These are phyloP conservation scores for Pythium rishiriense DNA, from an alignment of 352 stramenopile species.

Conservation along the genomic window DNA sequence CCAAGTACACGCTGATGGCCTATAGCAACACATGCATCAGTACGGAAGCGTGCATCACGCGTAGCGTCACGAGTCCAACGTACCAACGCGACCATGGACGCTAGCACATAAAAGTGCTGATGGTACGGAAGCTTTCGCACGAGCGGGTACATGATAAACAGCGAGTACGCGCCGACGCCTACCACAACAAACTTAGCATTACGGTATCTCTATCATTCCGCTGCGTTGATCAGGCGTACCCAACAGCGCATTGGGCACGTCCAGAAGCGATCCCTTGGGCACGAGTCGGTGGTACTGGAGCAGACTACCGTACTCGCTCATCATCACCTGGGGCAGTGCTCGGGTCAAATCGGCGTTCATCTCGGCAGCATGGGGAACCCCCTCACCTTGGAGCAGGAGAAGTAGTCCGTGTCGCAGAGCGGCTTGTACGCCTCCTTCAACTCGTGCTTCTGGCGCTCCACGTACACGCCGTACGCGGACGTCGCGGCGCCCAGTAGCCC, in stretches of 20 bases:
- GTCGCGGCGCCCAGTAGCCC: conserved; percentile 20
- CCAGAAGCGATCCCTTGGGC: conserved; percentile 36
- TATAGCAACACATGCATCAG: conserved; percentile 16
- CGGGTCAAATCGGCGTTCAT: no score
- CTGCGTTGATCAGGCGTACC: conserved; percentile 27
- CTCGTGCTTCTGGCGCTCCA: conserved; percentile 48
- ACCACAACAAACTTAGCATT: background rate
- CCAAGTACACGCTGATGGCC: conserved; percentile 49
- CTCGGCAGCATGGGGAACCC: no score
- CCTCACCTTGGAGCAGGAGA: conserved; percentile 60
- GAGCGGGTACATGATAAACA: conserved; percentile 54
- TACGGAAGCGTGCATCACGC: no score
- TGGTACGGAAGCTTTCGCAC: conserved; percentile 39
- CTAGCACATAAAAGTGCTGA: conserved; percentile 46
- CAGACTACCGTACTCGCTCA: conserved; percentile 55
- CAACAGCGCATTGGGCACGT: conserved; percentile 51
- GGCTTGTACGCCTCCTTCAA: conserved; percentile 40
- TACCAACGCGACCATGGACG: conserved; percentile 37
- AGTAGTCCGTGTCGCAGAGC: conserved; percentile 55
- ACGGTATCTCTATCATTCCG: no score
- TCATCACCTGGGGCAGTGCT: conserved; percentile 59
- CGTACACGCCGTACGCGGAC: conserved; percentile 44
- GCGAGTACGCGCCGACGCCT: conserved; percentile 40
- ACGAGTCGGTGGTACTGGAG: conserved; percentile 46
- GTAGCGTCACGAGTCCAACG: background rate